phyloP scores from a whole-genome alignment of 331 rosid species.

The Quercus phellos region DNA sequence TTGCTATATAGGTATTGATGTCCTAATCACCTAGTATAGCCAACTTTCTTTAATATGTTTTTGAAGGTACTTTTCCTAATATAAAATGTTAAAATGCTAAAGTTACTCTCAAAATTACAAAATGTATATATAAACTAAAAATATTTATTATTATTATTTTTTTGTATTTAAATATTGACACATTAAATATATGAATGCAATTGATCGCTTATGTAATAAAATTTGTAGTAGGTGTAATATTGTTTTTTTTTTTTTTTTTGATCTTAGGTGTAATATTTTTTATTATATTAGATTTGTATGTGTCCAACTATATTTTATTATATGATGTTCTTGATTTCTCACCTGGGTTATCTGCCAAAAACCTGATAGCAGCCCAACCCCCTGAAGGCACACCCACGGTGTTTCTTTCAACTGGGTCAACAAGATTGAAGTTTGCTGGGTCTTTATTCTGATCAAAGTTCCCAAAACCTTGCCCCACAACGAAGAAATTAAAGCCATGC shows the following conservation, averaged over 20 bases:
- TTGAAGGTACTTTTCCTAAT: not conserved
- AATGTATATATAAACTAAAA: no score
- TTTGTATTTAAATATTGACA: no score
- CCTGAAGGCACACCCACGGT: constrained; percentile 45
- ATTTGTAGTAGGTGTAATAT: no score
- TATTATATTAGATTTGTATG: not conserved
- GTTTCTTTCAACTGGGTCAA: constrained; percentile 50
- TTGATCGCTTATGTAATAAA: no score
- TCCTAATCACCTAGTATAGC: not conserved
- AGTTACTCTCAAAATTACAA: no score
- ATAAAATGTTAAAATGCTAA: no score
- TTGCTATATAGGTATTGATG: no score
- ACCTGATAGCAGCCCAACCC: constrained; percentile 50
- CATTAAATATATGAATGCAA: no score
- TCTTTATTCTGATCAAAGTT: constrained; percentile 40
- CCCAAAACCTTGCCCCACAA: constrained; percentile 58
- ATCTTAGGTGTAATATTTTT: no score
- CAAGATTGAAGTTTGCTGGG: constrained; percentile 41
- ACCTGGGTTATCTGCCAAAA: constrained; percentile 55
- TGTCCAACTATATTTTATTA: not conserved
- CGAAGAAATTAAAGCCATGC: constrained; percentile 57
- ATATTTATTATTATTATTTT: no score
- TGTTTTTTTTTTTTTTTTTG: no score
- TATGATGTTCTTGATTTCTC: not conserved
- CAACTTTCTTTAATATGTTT: not conserved